Conservation (phyloP, 768 basidiomycete genomes). For the Pleurotus platypus region DNA sequence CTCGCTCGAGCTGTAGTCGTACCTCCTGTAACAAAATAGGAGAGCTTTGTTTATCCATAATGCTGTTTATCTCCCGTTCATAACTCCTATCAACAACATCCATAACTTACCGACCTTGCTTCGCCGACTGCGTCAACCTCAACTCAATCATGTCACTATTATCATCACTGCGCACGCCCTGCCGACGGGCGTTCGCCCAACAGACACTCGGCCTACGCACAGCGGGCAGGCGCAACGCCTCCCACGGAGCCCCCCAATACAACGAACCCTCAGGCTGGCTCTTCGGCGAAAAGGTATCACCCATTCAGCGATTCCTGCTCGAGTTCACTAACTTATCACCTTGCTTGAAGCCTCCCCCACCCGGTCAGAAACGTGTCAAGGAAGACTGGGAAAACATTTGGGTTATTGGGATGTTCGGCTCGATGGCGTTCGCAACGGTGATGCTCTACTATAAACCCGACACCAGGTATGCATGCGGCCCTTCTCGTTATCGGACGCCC, state of each 20-base stretch:
- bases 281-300: slow-evolving; percentile 81
- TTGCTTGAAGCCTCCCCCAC: slow-evolving; percentile 59
- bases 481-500: background rate
- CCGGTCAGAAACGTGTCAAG: slow-evolving; percentile 81
- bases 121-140: background rate
- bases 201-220: slow-evolving; percentile 16
- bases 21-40: background rate
- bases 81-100: slow-evolving; percentile 2
- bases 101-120: slow-evolving; percentile 6
- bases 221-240: slow-evolving; percentile 51
- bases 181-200: slow-evolving; percentile 28
- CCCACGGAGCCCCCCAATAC: slow-evolving; percentile 77
- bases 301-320: background rate
- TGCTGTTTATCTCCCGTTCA: slow-evolving; percentile 11
- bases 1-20: slow-evolving; percentile 25
- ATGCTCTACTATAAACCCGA: slow-evolving; percentile 91
- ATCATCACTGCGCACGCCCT: slow-evolving; percentile 45
- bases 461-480: slow-evolving; percentile 61
- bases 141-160: slow-evolving; percentile 38
- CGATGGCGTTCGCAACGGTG: slow-evolving; percentile 71
- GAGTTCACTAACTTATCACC: background rate
- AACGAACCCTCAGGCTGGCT: slow-evolving; percentile 87
- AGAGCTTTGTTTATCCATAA: slow-evolving; percentile 7
- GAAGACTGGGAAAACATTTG: slow-evolving; percentile 91
- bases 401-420: slow-evolving; percentile 90